Conservation (phyloP, 2,329 filamentous ascomycete species). For the Sarocladium kiliense region DNA sequence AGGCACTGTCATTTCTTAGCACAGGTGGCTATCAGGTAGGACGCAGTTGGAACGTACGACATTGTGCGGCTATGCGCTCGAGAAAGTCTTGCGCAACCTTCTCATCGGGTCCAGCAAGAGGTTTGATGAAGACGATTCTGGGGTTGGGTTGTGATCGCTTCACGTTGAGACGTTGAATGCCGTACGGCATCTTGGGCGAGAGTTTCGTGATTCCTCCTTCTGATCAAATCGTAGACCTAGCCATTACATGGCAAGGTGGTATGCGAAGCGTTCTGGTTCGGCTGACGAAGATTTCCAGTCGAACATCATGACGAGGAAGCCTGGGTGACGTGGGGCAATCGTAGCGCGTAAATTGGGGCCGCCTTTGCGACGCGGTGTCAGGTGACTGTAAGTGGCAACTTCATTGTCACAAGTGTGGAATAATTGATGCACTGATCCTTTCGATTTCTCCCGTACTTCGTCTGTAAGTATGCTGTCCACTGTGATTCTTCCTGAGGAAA, state of each 20-base stretch:
- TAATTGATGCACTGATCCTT: no score
- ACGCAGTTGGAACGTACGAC: slow-evolving; percentile 39
- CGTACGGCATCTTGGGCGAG: slow-evolving; percentile 58
- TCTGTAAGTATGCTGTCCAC: no score
- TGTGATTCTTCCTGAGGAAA: no score
- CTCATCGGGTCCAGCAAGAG: slow-evolving; percentile 61
- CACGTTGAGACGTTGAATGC: slow-evolving; percentile 74
- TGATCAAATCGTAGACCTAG: no score
- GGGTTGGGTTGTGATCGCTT: slow-evolving; percentile 69
- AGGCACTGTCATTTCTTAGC: slow-evolving; percentile 42
- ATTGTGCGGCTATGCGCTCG: slow-evolving; percentile 75
- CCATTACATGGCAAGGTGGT: no score
- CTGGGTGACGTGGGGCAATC: not conserved
- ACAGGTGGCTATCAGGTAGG: not conserved
- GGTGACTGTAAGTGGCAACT: not conserved
- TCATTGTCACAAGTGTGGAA: no score
- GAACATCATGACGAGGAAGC: no score
- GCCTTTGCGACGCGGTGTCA: not conserved
- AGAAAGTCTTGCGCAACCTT: slow-evolving; percentile 63
- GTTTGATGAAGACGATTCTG: slow-evolving; percentile 80
- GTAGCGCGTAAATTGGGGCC: not conserved
- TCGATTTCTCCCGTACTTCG: no score
- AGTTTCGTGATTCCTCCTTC: no score
- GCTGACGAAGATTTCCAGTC: not conserved
- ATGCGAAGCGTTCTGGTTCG: no score